These are phyloP conservation scores for Daldinia eschscholtzii DNA, from an alignment of 2,329 filamentous ascomycete genomes.

Conservation along the genomic window DNA sequence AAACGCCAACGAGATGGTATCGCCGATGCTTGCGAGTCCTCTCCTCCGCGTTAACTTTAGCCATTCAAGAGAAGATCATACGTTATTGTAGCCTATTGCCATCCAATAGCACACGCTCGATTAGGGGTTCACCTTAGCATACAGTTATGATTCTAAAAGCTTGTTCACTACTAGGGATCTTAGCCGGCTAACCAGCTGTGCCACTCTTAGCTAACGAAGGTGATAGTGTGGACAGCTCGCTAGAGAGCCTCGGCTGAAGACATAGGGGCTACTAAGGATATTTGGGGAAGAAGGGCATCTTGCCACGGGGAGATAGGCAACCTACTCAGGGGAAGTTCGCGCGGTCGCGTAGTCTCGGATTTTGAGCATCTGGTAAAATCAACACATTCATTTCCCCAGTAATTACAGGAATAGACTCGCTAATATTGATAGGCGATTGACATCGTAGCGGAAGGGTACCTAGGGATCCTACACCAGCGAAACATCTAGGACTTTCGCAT, in stretches of 20 bases:
- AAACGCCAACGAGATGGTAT: background rate
- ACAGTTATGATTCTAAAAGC: background rate
- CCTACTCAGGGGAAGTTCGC: background rate
- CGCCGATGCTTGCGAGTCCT: background rate
- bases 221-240: background rate
- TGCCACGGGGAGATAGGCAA: background rate
- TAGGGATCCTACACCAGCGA: slow-evolving; percentile 2
- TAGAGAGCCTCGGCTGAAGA: background rate
- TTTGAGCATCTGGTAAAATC: background rate
- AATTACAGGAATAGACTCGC: background rate
- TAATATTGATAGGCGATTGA: background rate
- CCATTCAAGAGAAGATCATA: background rate
- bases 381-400: background rate
- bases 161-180: background rate
- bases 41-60: background rate
- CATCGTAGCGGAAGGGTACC: background rate
- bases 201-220: background rate
- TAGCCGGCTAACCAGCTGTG: background rate
- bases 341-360: background rate
- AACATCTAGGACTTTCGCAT: slow-evolving; percentile 7
- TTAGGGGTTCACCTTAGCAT: background rate
- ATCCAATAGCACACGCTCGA: background rate
- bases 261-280: background rate
- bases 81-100: background rate
- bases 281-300: background rate